Conservation (phyloP, 495 filamentous ascomycete species). For the Talaromyces thailandensis region DNA sequence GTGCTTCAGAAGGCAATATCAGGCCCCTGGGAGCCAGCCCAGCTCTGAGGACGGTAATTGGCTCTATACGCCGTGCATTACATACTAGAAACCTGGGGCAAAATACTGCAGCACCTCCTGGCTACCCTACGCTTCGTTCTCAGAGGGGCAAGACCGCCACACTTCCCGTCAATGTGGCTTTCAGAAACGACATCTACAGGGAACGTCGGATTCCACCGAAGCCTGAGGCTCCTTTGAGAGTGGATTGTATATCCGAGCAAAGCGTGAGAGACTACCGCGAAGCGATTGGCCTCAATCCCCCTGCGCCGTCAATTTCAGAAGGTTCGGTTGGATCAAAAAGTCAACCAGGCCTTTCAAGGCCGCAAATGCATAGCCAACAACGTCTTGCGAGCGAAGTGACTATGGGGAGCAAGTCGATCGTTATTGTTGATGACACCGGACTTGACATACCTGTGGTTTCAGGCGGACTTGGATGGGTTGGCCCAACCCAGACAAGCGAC, state of each 20-base stretch:
- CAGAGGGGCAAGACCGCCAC: slow-evolving; percentile 33
- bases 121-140: slow-evolving; percentile 24
- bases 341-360: neutral
- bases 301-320: neutral
- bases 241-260: slow-evolving; percentile 75
- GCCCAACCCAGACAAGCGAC: slow-evolving; percentile 11
- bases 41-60: slow-evolving; percentile 77
- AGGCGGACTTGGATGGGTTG: slow-evolving; percentile 18
- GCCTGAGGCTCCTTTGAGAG: slow-evolving; percentile 34
- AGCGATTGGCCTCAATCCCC: slow-evolving; percentile 9
- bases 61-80: slow-evolving; percentile 79
- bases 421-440: slow-evolving; percentile 64
- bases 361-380: neutral
- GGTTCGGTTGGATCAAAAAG: neutral
- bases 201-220: slow-evolving; percentile 29
- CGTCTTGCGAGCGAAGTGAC: slow-evolving; percentile 55
- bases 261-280: slow-evolving; percentile 57
- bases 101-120: slow-evolving; percentile 32
- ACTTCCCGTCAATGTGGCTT: slow-evolving; percentile 37
- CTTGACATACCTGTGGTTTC: slow-evolving; percentile 28
- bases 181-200: slow-evolving; percentile 35
- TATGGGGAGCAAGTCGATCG: slow-evolving; percentile 72
- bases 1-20: slow-evolving; percentile 20
- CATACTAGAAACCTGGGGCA: slow-evolving; percentile 52
- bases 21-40: slow-evolving; percentile 38